phyloP scores from a whole-genome alignment of 306 rosid species.

The Vigna angularis region DNA sequence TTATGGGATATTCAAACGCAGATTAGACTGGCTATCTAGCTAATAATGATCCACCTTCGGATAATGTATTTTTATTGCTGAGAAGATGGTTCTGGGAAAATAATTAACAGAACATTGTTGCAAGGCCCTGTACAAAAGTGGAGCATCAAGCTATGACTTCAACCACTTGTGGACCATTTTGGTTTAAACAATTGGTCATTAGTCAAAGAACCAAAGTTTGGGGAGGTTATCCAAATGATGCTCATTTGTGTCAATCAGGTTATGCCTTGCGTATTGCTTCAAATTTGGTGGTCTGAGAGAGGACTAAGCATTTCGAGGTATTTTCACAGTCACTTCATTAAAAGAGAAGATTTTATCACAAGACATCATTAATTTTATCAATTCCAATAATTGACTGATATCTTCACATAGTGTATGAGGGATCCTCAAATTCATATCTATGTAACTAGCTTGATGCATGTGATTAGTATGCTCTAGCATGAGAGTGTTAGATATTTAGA shows the following conservation, averaged over 20 bases:
- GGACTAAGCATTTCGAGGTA: background rate
- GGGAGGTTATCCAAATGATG: too few relatives aligned
- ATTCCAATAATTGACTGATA: background rate
- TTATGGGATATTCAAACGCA: background rate
- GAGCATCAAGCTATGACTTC: background rate
- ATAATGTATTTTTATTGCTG: background rate
- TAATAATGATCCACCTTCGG: background rate
- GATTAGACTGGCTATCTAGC: background rate
- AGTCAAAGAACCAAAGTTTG: background rate
- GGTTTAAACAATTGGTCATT: background rate
- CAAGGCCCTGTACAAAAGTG: background rate
- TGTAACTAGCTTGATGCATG: background rate
- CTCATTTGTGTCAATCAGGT: background rate
- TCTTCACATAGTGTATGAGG: background rate
- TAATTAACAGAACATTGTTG: background rate
- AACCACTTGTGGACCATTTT: background rate
- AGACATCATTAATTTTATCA: background rate
- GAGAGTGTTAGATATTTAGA: background rate
- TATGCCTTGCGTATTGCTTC: background rate
- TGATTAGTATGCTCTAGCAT: background rate
- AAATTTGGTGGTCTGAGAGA: background rate
- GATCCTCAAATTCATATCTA: background rate
- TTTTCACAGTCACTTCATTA: background rate
- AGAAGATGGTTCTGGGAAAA: background rate
- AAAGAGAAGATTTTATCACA: background rate